Base-by-base conservation (phyloP, 2,329 filamentous ascomycete genomes). In the Cytospora schulzeri region DNA sequence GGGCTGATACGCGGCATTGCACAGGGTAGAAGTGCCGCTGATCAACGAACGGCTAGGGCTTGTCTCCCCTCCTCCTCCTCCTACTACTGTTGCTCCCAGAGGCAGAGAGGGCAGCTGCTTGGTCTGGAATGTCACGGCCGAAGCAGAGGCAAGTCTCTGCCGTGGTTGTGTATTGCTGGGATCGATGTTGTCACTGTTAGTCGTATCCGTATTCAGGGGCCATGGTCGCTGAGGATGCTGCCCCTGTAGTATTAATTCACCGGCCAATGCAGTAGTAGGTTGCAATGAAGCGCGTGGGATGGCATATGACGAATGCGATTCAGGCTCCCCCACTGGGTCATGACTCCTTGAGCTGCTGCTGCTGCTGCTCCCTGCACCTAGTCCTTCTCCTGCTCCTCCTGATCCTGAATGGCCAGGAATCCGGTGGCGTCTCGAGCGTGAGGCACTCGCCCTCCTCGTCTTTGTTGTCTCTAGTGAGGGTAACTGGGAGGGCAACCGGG, bases 11-110 rank as follows among this genome's bases (percentile, higher is more conserved):
- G 55, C 38, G 38, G 52, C 31, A 22, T 28, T 31, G 26, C 12
- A 19, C 24, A 19, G 14, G 60, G 60, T 54, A 53, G 51, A 62
- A 56, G 52, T 54, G 55, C 60, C 52, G 60, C 60, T 62, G 52
- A 38, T 38, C 53, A 50, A n/a, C 22, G 52, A 52, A 22, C 29
- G n/a, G n/a, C 11, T 24, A 22, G 45, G 6, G 9, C 11, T 24
- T 48, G 45, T 4, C n/a, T 48, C 45, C 24, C 9, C 45, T 48
- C 19, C 45, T 24, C 7, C 45, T 24, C 15, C 11, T 29, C 24
- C 55, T 38, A 54, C 29, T 45, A 56, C 38, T 56, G 60, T 41
- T 28, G 15, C 33, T 24, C 38, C 50, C 29, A 29, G 29, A n/a
- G 60, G 52, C 22, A 56, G 60, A 54, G 60, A 38, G 52, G 60